Base-by-base conservation (phyloP, 2,329 filamentous ascomycete species). In the Xylariomycetidae sp. region DNA sequence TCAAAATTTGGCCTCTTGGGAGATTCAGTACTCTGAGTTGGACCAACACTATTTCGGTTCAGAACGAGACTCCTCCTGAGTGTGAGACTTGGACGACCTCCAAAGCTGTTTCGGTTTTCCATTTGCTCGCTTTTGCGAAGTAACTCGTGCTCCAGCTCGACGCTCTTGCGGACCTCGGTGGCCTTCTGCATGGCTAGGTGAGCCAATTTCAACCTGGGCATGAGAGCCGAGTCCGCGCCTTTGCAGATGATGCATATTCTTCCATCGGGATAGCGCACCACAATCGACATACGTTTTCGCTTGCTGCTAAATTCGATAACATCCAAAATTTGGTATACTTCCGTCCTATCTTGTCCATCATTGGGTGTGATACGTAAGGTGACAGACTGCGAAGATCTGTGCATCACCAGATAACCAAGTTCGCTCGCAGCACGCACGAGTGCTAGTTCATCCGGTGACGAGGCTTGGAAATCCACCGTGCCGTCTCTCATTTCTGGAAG, bases 221-320 rank as follows among this genome's bases (percentile, higher is more conserved):
- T 76, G 36, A 97, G 76, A 6, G 80, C 77, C 0, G 85, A 90
- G 57, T 97, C 89, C 4, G 89, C 89, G 6, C 89, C 89, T 58
- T 96, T 96, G 63, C 85, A 92, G 44, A 95, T 81, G 3, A 96
- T 66, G 50, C 82, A 89, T 31, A 94, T 80, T 11, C 82, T 78
- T 2, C 82, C 78, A 49, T 94, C 85, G 0, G 89, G 88, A 56
- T 86, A 88, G n/a, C 85, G 81, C 3, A 95, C 77, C 16, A 95
- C 63, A 26, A 95, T 80, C 0, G 88, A 90, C 89, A 96, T 95
- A 25, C 89, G 75, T 62, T 95, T 95, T 16, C 89, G 74, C 41
- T 83, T 79, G 59, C 86, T 94, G 40, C 85, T 92, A 50, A 96
- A 96, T 53, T 95, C 89, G 38, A 96, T 87, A 4, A 94, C 74